A percentile compares a stretch with the other conserved stretches of the same genome.
Evolutionary conservation across 768 basidiomycete species (phyloP).

Genomic region (Russula griseocarnosa): DNA sequence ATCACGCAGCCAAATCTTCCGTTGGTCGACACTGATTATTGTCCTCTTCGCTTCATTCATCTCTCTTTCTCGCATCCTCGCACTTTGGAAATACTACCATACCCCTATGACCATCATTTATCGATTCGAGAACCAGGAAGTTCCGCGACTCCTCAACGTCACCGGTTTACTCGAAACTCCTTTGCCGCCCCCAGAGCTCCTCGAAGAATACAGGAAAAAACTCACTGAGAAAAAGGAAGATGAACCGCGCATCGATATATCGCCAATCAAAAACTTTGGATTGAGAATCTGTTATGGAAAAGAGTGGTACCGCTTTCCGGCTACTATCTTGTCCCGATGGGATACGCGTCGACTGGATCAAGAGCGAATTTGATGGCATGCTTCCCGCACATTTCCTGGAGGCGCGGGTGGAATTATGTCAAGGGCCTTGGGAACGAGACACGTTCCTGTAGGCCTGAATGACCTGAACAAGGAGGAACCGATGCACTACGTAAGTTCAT

Average conservation of each 20-base stretch:
- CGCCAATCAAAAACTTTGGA: conserved; percentile 62
- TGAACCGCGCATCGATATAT: conserved; percentile 54
- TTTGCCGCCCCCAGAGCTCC: conserved; percentile 43
- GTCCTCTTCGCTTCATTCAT: conserved; percentile 62
- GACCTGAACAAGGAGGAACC: conserved; percentile 80
- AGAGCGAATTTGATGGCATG: conserved; percentile 87
- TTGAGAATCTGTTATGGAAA: conserved; percentile 83
- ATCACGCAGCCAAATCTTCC: conserved; percentile 70
- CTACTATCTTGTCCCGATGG: conserved; percentile 84
- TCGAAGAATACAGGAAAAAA: conserved; percentile 32
- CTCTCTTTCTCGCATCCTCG: conserved; percentile 76
- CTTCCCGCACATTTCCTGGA: conserved; percentile 78
- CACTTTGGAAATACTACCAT: conserved; percentile 86
- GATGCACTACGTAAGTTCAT: conserved; percentile 67
- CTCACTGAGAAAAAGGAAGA: conserved; percentile 38
- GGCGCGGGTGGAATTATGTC: conserved; percentile 42
- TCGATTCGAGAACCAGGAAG: conserved; percentile 69
- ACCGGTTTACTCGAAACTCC: conserved; percentile 58
- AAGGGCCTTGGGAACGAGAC: conserved; percentile 59
- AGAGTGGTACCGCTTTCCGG: conserved; percentile 97
- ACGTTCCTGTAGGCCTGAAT: conserved; percentile 67
- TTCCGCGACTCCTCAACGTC: conserved; percentile 75
- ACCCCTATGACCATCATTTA: conserved; percentile 71
- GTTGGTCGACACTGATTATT: conserved; percentile 66
- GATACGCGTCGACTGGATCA: conserved; percentile 80